Conservation (phyloP, 2,329 filamentous ascomycete genomes). For the Epichloe hybrida region DNA sequence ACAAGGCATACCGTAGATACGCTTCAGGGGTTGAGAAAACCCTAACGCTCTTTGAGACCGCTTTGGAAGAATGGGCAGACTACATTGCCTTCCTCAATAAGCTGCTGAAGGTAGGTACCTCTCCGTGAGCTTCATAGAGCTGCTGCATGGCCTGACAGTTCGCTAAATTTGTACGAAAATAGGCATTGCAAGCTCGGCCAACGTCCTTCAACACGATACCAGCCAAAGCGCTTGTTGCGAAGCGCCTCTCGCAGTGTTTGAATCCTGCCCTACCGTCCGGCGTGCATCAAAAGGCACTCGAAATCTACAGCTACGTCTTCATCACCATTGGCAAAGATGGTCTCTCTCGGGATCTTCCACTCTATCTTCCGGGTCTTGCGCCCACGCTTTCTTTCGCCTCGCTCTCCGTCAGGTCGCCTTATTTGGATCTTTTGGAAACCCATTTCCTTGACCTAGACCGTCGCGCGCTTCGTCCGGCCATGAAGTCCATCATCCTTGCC, state of each 20-base stretch:
- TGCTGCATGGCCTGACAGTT: neutral
- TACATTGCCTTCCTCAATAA: conserved; percentile 95
- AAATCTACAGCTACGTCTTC: conserved; percentile 87
- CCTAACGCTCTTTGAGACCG: conserved; percentile 78
- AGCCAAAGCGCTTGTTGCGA: conserved; percentile 70
- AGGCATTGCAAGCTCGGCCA: conserved; percentile 83
- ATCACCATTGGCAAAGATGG: conserved; percentile 69
- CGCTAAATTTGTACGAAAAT: conserved; percentile 3
- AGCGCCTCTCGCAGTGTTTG: conserved; percentile 86
- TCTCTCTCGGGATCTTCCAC: conserved; percentile 64
- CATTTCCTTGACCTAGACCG: conserved; percentile 63
- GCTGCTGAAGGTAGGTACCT: conserved; percentile 76
- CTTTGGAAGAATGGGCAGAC: conserved; percentile 96
- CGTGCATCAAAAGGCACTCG: conserved; percentile 92
- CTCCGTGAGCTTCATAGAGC: neutral
- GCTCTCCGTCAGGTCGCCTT: conserved; percentile 73
- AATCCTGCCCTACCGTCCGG: conserved; percentile 88
- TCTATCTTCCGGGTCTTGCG: conserved; percentile 83
- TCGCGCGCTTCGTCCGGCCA: conserved; percentile 62
- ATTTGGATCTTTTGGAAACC: conserved; percentile 70
- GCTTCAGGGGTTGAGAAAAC: conserved; percentile 77
- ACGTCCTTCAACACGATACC: conserved; percentile 60
- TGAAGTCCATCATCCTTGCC: conserved; percentile 84
- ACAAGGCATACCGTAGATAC: conserved; percentile 74
- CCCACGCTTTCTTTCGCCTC: conserved; percentile 90